Base-by-base conservation (phyloP, 2,329 filamentous ascomycete genomes). In the Alternaria novae-zelandiae region DNA sequence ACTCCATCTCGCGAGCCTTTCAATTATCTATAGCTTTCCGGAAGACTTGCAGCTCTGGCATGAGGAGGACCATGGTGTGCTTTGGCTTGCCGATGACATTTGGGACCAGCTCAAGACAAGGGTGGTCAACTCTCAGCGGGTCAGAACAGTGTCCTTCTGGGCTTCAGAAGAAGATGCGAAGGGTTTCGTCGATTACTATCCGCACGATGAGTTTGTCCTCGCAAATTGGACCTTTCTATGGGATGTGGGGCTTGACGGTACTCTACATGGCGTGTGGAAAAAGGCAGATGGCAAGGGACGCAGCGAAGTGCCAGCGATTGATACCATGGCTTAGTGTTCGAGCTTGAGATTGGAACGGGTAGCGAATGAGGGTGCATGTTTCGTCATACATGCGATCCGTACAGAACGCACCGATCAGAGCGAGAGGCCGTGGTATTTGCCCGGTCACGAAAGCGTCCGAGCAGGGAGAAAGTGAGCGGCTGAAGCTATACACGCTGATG, bases 1-100 rank as follows among this genome's bases (percentile, higher is more conserved):
- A 3, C 41, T 44, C 41, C n/a, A 44, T 44, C 41, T 44, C 1
- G 41, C 41, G 11, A 44, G 41, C 17, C 41, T 44, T 20, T 44
- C n/a, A 0, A 44, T 44, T 2, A 44, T 44, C 17, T 2, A 44
- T 2, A 6, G 2, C 8, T 36, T 36, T 3, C 0, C 32, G 8
- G 32, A 9, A 9, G 32, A 36, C 2, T 36, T n/a, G 32, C 15
- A 7, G 8, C 15, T 36, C 4, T n/a, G 6, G 32, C 4, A 5
- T n/a, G 0, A 36, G 13, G 0, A 0, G 13, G 4, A 5, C 13
- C 3, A 15, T 36, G 0, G 0, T 36, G 2, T 36, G 3, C 13
- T 36, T 36, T 9, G 3, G 32, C 13, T n/a, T 36, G 32, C 4
- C 2, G 32, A 36, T n/a, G 32, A 3, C 0, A 32, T 15, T 3